Evolutionary conservation across 768 basidiomycete species (phyloP).

Genomic region (Omphalotus guepiniiformis): DNA sequence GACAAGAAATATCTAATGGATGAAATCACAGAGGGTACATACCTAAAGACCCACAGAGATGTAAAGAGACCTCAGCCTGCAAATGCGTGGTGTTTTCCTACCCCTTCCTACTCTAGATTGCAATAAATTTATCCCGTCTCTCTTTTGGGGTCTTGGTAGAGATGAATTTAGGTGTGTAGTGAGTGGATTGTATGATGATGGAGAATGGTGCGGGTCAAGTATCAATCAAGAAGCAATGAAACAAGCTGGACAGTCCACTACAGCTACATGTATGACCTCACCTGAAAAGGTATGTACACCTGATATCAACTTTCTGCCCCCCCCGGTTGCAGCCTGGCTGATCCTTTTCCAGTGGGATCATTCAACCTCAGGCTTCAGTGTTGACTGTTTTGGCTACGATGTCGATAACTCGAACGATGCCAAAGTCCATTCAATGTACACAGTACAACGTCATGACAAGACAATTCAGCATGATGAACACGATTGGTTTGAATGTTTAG

Average conservation of each 20-base stretch:
- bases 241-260: not conserved
- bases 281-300: no score
- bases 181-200: conserved; percentile 4
- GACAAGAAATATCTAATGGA: no score
- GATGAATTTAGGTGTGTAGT: conserved; percentile 15
- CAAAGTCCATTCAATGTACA: conserved; percentile 5
- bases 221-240: not conserved
- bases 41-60: no score
- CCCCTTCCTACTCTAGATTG: no score
- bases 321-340: no score
- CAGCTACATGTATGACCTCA: no score
- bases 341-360: conserved; percentile 1
- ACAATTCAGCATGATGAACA: conserved; percentile 3
- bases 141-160: conserved; percentile 14
- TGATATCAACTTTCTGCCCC: no score
- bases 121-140: no score
- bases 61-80: no score
- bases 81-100: no score
- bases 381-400: conserved; percentile 7
- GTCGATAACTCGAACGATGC: conserved; percentile 5
- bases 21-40: no score
- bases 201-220: not conserved
- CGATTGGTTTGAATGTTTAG: conserved; percentile 11
- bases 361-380: not conserved
- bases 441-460: no score